Base-by-base conservation (phyloP, 2,329 filamentous ascomycete species). In the Ophiostoma fasciatum region DNA sequence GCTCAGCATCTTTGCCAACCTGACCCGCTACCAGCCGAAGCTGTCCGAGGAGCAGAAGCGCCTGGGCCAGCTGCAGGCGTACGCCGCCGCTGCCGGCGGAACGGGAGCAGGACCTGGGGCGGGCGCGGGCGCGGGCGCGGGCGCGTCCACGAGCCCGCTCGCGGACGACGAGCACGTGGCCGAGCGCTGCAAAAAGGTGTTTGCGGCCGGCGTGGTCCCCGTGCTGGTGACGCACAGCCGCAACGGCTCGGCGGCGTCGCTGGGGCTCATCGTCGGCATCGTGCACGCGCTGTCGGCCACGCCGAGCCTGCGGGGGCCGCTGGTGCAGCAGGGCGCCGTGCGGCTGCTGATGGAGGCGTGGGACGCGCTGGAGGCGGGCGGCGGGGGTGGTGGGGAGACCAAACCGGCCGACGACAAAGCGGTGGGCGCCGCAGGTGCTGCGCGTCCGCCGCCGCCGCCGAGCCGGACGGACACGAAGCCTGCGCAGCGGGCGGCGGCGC, bases 291-390 rank as follows among this genome's bases (percentile, higher is more conserved):
- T 98, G 5, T 78, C 84, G 14, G 75, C 78, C 48, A 77, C 75
- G n/a, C 65, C 76, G 27, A 74, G 74, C 37, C 66, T 84, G 38
- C 75, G 90, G 10, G 82, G 84, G 1, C 68, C 73, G 33, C 74
- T 98, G 44, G 82, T 85, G 4, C 90, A 96, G 51, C 87, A 96
- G 63, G 90, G 90, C n/a, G 84, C 82, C 2, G 72, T 94, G 14
- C 90, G 81, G 48, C 69, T 94, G 2, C 67, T 96, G 17, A 68
- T 96, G 19, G 71, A 78, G 12, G 70, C 78, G 37, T 76, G 75
- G 67, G 64, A 68, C 11, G 62, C 64, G n/a, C 64, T 83, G 4
- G 20, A 17, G 7, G 35, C 31, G 8, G 23, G 20, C 19, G 27
- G 26, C 7, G 27, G 28, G n/a, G n/a, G n/a, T n/a, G n/a, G n/a